phyloP scores from a whole-genome alignment of 352 stramenopile genomes.

The Detonula confervacea region DNA sequence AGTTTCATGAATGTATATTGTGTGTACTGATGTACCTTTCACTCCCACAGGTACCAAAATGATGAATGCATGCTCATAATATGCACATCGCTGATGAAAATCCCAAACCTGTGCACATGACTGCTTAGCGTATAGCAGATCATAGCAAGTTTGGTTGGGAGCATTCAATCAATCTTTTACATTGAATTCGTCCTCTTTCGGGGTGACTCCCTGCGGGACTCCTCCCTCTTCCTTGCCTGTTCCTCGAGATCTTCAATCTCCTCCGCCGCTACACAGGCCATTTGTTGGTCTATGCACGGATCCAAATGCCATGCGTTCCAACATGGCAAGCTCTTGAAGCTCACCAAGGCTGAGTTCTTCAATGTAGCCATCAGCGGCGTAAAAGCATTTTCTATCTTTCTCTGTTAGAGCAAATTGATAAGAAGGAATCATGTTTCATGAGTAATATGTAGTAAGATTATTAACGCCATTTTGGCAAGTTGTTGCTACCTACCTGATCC shows the following conservation, averaged over 20 bases:
- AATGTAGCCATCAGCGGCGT: constrained; percentile 30
- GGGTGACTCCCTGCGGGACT: constrained; percentile 18
- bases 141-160: too few species aligned
- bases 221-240: neutral
- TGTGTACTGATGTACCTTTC: too few species aligned
- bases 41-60: too few species aligned
- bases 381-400: constrained; percentile 32
- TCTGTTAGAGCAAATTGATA: constrained; percentile 2
- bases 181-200: constrained; percentile 2
- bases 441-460: neutral
- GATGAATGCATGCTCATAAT: too few species aligned
- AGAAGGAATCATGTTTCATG: neutral
- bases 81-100: too few species aligned
- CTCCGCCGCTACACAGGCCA: constrained; percentile 5
- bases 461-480: neutral
- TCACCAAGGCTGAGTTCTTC: constrained; percentile 33
- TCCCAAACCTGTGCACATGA: too few species aligned
- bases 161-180: too few species aligned
- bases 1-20: too few species aligned
- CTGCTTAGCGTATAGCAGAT: too few species aligned
- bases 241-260: constrained; percentile 23
- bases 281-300: neutral
- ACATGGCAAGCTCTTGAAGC: constrained; percentile 3
- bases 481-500: constrained; percentile 19
- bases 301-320: constrained; percentile 10